These are phyloP conservation scores for Lanmaoa pseudosensibilis DNA, from an alignment of 768 basidiomycete genomes.

Conservation along the genomic window DNA sequence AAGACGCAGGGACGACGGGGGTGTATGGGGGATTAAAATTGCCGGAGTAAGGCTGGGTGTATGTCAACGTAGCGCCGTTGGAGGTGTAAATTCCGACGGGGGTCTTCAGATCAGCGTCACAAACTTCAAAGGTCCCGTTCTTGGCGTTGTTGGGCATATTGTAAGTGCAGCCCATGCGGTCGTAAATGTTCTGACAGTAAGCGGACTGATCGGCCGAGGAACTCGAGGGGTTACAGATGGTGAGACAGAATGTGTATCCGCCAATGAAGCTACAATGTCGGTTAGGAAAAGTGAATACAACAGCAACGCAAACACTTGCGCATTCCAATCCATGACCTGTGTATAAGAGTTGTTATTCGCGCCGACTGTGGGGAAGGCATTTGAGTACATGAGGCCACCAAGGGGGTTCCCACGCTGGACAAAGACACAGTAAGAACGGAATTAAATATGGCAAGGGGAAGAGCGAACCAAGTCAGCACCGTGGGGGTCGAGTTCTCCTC, in stretches of 20 bases:
- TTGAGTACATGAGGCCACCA: constrained; percentile 70
- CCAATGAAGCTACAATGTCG: constrained; percentile 58
- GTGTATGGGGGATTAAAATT: constrained; percentile 41
- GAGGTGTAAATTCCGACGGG: constrained; percentile 54
- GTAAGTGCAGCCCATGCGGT: constrained; percentile 70
- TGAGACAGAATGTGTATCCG: constrained; percentile 61
- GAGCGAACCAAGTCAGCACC: constrained; percentile 61
- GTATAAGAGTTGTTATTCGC: constrained; percentile 41
- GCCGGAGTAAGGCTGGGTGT: constrained; percentile 40
- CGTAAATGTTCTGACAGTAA: constrained; percentile 71
- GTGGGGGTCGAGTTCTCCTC: constrained; percentile 78
- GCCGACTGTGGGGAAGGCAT: constrained; percentile 44
- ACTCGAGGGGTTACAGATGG: constrained; percentile 61
- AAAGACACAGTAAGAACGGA: constrained; percentile 6
- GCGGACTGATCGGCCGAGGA: constrained; percentile 39
- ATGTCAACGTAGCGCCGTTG: constrained; percentile 44
- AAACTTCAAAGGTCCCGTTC: constrained; percentile 61
- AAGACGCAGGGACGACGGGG: constrained; percentile 40
- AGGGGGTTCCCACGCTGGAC: constrained; percentile 75
- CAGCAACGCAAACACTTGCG: constrained; percentile 36
- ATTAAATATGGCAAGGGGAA: constrained; percentile 6
- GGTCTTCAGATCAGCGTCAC: constrained; percentile 62
- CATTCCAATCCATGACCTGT: constrained; percentile 69
- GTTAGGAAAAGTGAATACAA: neutral
- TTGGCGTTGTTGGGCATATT: constrained; percentile 68